These are phyloP conservation scores for Podosphaera aphanis DNA, from an alignment of 2,329 filamentous ascomycete genomes.

Conservation along the genomic window DNA sequence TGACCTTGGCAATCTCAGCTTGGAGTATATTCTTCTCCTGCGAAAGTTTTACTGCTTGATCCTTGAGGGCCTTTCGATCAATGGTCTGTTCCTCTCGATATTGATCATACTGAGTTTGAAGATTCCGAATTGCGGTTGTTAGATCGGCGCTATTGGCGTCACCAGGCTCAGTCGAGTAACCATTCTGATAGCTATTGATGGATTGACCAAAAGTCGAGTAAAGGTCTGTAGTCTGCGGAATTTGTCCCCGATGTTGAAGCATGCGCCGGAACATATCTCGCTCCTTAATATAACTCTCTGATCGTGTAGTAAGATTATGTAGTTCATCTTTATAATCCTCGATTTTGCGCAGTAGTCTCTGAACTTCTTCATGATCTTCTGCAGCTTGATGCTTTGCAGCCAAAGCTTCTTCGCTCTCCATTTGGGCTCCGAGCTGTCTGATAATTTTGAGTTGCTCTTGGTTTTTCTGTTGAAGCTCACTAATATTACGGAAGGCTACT, in stretches of 20 bases:
- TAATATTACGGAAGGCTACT: conserved; percentile 70
- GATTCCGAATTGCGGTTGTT: conserved; percentile 56
- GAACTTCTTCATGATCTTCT: conserved; percentile 47
- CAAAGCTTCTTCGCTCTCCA: conserved; percentile 75
- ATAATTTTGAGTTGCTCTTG: conserved; percentile 61
- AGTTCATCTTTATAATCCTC: conserved; percentile 68
- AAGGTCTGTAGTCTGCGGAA: conserved; percentile 35
- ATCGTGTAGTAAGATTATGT: conserved; percentile 55
- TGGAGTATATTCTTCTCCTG: conserved; percentile 65
- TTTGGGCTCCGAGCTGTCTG: conserved; percentile 62
- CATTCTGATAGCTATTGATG: conserved; percentile 30
- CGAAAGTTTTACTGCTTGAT: conserved; percentile 62
- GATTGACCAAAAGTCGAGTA: conserved; percentile 50
- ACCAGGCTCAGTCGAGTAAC: conserved; percentile 31
- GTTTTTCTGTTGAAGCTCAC: conserved; percentile 73
- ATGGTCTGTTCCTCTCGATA: conserved; percentile 68
- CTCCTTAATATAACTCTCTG: conserved; percentile 85
- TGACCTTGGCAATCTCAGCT: conserved; percentile 55
- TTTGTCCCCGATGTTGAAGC: conserved; percentile 49
- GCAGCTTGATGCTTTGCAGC: conserved; percentile 38
- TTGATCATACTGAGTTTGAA: conserved; percentile 73
- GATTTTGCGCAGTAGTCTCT: conserved; percentile 47
- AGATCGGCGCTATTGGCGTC: conserved; percentile 42
- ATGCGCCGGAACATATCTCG: conserved; percentile 95
- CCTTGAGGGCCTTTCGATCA: conserved; percentile 60